Base-by-base conservation (phyloP, 352 stramenopile genomes). In the Elongisporangium prolatum region DNA sequence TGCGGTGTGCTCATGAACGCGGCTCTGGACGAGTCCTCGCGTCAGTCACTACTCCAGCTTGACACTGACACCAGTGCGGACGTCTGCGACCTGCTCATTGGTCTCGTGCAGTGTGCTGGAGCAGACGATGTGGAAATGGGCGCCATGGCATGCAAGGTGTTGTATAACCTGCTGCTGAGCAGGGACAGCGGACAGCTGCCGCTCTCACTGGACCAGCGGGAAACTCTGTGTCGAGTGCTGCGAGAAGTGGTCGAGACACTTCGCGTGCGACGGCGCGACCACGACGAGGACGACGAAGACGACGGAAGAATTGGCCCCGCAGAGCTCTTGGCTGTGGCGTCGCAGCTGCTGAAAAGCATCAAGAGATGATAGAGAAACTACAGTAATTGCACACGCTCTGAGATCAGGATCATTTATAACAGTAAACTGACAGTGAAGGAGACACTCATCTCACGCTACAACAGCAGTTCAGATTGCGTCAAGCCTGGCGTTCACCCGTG, bases 1-100 rank as follows among this genome's bases (percentile, higher is more conserved):
- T 88, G 77, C 50, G 87, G 89, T 1, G 81, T 91, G 13, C 62
- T 97, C 22, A 92, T 96, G 80, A 97, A 97, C 37, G 67, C 86
- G 2, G 84, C 86, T 4, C 61, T 91, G 9, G 80, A 93, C 51
- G 47, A 59, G 0, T 54, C 47, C 4, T 77, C 66, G 18, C 85
- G 76, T 2, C 48, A 28, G 7, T 28, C 49, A 5, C 59, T 93
- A 24, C 62, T 86, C 0, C 53, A 50, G 0, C 44, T 54, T 0
- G 40, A 64, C 5, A 56, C 59, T 17, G 66, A 67, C 14, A 25
- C 18, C n/a, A 21, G 56, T 10, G 60, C 78, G 13, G 70, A 90
- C 14, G 72, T 80, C 0, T 67, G 72, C 0, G 68, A 52, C 2
- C 25, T 84, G 28, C 60, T 97, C 10, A 55, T 77, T 0, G 69